phyloP scores from a whole-genome alignment of 345 rosid genomes.

The Melaleuca alternifolia region DNA sequence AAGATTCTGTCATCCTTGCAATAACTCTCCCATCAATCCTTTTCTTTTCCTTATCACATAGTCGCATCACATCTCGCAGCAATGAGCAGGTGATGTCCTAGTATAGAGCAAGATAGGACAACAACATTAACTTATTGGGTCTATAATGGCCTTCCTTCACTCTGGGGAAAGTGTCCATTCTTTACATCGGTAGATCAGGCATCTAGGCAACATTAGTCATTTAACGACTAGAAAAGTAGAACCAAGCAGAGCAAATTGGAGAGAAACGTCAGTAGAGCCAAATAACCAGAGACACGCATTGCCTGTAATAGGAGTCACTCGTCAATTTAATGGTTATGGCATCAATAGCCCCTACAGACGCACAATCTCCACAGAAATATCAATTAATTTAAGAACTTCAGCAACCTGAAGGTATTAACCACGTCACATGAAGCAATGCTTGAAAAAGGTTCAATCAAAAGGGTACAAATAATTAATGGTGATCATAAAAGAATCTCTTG shows the following conservation, averaged over 20 bases:
- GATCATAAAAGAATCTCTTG: not conserved
- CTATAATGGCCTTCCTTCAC: not conserved
- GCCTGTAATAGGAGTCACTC: not conserved
- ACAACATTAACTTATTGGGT: not conserved
- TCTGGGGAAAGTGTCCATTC: not conserved
- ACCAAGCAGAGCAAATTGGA: not conserved
- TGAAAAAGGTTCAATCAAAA: not conserved
- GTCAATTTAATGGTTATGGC: not conserved
- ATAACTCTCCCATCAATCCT: not conserved
- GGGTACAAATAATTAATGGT: not conserved
- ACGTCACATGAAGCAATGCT: not conserved
- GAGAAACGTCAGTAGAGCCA: not conserved
- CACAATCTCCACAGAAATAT: not conserved
- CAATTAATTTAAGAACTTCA: not conserved
- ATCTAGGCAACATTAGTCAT: not conserved
- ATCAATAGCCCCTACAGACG: not conserved
- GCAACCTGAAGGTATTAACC: not conserved
- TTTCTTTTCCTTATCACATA: not conserved
- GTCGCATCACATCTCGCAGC: not conserved
- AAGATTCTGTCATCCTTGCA: not conserved
- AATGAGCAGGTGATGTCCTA: not conserved
- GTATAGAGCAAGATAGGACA: not conserved
- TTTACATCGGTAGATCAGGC: not conserved
- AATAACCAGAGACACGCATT: not conserved
- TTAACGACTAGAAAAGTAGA: not conserved